These are phyloP conservation scores for Lactarius akahatsu DNA, from an alignment of 768 basidiomycete genomes.

Conservation along the genomic window DNA sequence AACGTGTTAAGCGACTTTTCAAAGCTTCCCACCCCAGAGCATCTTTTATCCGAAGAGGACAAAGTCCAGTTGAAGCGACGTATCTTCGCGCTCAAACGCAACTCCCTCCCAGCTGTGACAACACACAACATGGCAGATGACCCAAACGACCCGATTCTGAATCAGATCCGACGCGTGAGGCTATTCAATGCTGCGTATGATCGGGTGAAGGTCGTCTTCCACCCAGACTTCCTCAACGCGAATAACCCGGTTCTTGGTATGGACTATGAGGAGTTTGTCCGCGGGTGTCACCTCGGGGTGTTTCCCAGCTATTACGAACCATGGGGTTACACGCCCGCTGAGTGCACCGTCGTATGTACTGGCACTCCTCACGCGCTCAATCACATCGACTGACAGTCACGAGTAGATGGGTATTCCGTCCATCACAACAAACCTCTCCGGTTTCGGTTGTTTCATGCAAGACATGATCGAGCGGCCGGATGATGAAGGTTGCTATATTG, in stretches of 20 bases:
- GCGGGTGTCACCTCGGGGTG: conserved; percentile 96
- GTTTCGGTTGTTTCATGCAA: conserved; percentile 99
- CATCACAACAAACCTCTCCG: no score
- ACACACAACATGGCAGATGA: conserved; percentile 99
- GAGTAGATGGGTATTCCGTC: no score
- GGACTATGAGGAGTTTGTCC: conserved; percentile 98
- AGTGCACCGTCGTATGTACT: conserved; percentile 99
- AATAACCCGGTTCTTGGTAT: conserved; percentile 97
- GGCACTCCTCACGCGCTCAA: no score
- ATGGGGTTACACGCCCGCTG: conserved; percentile 96
- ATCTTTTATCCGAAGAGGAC: conserved; percentile 87
- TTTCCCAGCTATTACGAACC: conserved; percentile 98
- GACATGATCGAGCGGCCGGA: conserved; percentile 93
- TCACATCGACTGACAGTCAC: no score
- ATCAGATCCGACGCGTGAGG: conserved; percentile 90
- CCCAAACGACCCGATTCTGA: conserved; percentile 86
- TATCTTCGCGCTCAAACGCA: conserved; percentile 93
- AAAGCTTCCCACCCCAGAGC: conserved; percentile 70
- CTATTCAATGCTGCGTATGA: conserved; percentile 88
- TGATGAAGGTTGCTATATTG: conserved; percentile 96
- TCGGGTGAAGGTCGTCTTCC: conserved; percentile 97
- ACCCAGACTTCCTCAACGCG: conserved; percentile 96
- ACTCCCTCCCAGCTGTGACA: conserved; percentile 91
- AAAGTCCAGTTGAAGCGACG: conserved; percentile 92
- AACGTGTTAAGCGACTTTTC: conserved; percentile 60